Evolutionary conservation across 106 monocot genomes (phyloP).

Genomic region (Dactylorhiza incarnata): DNA sequence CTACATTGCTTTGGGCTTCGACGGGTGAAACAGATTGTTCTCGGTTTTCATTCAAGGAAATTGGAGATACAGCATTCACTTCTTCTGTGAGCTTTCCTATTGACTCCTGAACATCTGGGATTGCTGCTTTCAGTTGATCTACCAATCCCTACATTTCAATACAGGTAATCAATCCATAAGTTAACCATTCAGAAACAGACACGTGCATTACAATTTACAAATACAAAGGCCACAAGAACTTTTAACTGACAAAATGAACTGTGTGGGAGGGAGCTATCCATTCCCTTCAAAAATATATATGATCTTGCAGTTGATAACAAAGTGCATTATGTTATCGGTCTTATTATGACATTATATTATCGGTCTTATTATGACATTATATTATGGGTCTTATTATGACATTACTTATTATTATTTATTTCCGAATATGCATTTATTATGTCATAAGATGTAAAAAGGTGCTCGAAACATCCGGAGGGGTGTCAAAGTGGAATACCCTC

Average conservation of each 20-base stretch:
- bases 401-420: no score
- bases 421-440: no score
- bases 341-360: background rate
- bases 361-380: no score
- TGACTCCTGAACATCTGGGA: constrained; percentile 81
- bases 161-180: background rate
- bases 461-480: no score
- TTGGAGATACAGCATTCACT: constrained; percentile 54
- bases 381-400: no score
- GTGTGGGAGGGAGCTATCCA: background rate
- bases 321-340: no score
- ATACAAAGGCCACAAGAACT: no score
- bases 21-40: constrained; percentile 22
- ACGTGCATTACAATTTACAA: background rate
- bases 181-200: background rate
- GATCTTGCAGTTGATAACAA: background rate
- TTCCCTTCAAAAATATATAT: background rate
- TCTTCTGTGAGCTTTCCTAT: constrained; percentile 85
- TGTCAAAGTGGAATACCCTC: no score
- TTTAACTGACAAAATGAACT: no score
- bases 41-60: constrained; percentile 36
- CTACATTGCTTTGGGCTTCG: constrained; percentile 40
- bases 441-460: no score
- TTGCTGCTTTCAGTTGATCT: constrained; percentile 85
- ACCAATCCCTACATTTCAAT: constrained; percentile 60